A percentile compares a stretch with the other conserved stretches of the same genome.
Conservation (phyloP, 148 eudicot genomes). For the Tetragonia tetragonoides region DNA sequence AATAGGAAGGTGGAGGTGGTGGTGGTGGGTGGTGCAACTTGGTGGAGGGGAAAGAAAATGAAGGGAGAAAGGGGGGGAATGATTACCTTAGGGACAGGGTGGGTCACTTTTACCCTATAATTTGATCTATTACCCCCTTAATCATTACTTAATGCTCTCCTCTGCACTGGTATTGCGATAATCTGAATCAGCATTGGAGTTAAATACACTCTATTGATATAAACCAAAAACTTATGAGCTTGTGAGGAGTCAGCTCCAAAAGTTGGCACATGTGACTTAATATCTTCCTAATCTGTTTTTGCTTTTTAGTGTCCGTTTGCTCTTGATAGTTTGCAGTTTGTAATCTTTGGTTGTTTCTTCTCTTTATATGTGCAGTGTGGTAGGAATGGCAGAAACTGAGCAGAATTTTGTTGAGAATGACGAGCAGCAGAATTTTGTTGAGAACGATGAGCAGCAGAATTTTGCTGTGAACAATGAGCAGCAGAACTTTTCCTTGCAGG, state of each 20-base stretch:
- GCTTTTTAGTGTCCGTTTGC: neutral
- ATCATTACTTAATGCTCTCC: neutral
- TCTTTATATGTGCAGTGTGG: neutral
- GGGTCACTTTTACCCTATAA: no score
- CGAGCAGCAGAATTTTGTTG: conserved; percentile 27
- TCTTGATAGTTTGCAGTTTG: neutral
- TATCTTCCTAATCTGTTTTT: neutral
- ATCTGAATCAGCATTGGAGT: no score
- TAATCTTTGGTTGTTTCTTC: neutral
- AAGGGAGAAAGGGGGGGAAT: no score
- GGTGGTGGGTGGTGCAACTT: no score
- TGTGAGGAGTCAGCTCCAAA: neutral
- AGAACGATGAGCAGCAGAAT: conserved; percentile 19
- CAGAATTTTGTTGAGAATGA: conserved; percentile 36
- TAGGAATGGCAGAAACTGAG: conserved; percentile 53
- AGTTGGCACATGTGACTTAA: neutral
- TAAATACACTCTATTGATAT: neutral
- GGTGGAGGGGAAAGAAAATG: no score
- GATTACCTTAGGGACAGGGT: no score
- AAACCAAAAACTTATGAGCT: neutral
- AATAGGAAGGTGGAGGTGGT: no score
- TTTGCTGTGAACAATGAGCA: conserved; percentile 24
- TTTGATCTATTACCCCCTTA: no score
- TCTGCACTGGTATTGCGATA: no score
- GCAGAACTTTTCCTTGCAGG: conserved; percentile 25